A percentile compares a stretch with the other conserved stretches of the same genome.
phyloP scores from a whole-genome alignment of 2,329 filamentous ascomycete species.

The Alternaria ventricosa region DNA sequence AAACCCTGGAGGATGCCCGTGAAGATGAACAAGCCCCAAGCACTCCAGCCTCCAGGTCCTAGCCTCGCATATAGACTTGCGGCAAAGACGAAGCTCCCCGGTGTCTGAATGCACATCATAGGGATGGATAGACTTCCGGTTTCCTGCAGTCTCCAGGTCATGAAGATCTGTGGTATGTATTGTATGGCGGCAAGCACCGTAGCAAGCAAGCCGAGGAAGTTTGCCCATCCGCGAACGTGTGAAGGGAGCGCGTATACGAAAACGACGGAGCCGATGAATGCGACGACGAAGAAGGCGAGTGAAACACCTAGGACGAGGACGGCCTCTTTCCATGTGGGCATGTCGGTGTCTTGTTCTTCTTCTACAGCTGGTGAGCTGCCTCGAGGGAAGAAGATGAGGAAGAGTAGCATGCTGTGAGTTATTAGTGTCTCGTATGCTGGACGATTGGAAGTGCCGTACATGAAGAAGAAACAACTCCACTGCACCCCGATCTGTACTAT shows the following conservation, averaged over 20 bases:
- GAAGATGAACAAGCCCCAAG: constrained; percentile 89
- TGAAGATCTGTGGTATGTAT: constrained; percentile 95
- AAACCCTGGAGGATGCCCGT: constrained; percentile 85
- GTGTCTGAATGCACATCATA: constrained; percentile 98
- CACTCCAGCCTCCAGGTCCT: constrained; percentile 87
- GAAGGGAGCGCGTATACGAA: constrained; percentile 69
- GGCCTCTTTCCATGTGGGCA: constrained; percentile 75
- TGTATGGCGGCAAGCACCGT: constrained; percentile 83
- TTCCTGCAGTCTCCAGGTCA: constrained; percentile 82
- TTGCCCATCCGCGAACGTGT: constrained; percentile 79
- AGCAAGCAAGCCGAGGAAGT: constrained; percentile 80
- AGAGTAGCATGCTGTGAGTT: constrained; percentile 77
- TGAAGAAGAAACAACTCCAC: constrained; percentile 89
- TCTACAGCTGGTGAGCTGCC: constrained; percentile 31
- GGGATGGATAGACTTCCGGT: constrained; percentile 91
- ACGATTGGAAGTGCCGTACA: constrained; percentile 61
- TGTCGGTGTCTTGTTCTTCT: constrained; percentile 35
- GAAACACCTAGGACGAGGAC: constrained; percentile 75
- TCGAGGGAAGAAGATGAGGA: constrained; percentile 83
- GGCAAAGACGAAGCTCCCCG: constrained; percentile 88
- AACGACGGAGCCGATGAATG: constrained; percentile 68
- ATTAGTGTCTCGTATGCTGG: constrained; percentile 14
- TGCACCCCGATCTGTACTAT: constrained; percentile 91
- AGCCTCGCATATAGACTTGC: constrained; percentile 80
- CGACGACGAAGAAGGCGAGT: constrained; percentile 75